A percentile compares a stretch with the other conserved stretches of the same genome.
Conservation (phyloP, 139 green algal genomes). For the Auxenochlorella pyrenoidosa region DNA sequence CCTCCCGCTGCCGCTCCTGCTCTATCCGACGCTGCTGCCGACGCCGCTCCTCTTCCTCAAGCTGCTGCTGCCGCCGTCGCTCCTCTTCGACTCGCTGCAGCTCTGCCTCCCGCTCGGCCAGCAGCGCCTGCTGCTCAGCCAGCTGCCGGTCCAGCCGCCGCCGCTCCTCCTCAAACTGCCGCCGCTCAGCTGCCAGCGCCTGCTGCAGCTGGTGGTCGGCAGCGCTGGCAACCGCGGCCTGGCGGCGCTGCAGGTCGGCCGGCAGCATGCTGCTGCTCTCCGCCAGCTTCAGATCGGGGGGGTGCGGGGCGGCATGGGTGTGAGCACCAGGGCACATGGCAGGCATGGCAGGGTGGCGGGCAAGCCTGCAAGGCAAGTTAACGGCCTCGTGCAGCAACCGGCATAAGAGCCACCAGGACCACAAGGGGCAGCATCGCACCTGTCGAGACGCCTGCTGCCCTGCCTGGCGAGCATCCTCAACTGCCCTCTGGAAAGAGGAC, state of each 20-base stretch:
- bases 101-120: slow-evolving; percentile 20
- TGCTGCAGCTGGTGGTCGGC: slow-evolving; percentile 5
- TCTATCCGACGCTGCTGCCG: neutral
- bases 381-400: neutral
- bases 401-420: neutral
- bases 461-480: slow-evolving; percentile 18
- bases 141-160: slow-evolving; percentile 26
- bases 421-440: neutral
- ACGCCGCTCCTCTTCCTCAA: neutral
- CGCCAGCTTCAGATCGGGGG: neutral
- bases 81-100: neutral
- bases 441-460: neutral
- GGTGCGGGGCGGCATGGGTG: neutral
- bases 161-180: slow-evolving; percentile 31
- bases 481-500: slow-evolving; percentile 22
- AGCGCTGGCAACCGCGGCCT: neutral
- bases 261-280: slow-evolving; percentile 26
- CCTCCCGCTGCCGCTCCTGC: slow-evolving; percentile 1
- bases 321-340: neutral
- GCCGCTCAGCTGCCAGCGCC: slow-evolving; percentile 8
- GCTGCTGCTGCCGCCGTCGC: neutral
- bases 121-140: slow-evolving; percentile 16
- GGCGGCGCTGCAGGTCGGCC: slow-evolving; percentile 11
- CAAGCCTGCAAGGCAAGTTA: neutral
- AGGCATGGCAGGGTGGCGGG: neutral